Base-by-base conservation (phyloP, 2,329 filamentous ascomycete genomes). In the Intubia oerlemansii region DNA sequence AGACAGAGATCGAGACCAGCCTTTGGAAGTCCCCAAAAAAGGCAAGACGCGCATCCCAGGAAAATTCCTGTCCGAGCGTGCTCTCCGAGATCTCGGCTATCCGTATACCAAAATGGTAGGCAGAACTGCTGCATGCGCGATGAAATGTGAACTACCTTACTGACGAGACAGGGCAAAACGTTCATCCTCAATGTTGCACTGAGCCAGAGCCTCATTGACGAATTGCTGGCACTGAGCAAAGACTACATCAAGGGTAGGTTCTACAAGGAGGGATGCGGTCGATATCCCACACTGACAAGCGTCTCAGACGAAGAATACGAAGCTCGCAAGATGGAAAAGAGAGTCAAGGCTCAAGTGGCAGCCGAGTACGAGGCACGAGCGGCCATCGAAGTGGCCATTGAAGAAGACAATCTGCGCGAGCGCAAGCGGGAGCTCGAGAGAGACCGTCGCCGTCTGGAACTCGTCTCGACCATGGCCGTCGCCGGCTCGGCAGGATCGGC, bases 131-230 rank as follows among this genome's bases (percentile, higher is more conserved):
- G 24, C 15, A 25, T 16, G 24, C 24, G 24, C 15, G 14, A 11
- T 9, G 18, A 27, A 19, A 20, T 19, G 17, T 19, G 17, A 26
- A 24, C 23, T 16, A 10, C 16, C n/a, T 12, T 18, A 7, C 6
- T 9, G 16, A 17, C 19, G 4, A 6, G 19, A 29, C 8, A 88
- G 78, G 80, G 76, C 22, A 73, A 76, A 39, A 76, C 75, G 14
- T 69, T 88, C 40, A 66, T 92, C 29, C 70, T 95, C 19, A 69
- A 77, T 40, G 75, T 79, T 44, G 84, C 85, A 8, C 61, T 95
- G 5, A 78, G 80, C 11, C 84, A 90, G 41, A 70, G 85, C 12
- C 81, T 92, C 41, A 93, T 93, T 37, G 82, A 93, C 40, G 77
- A 90, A 42, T 61, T 93, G 25, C 76, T 93, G 41, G 74, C 69